Evolutionary conservation across 805 yeast species (phyloP), one percentile per base, ranked within the genome.

Genomic region (Gaillardinia entomophila): DNA sequence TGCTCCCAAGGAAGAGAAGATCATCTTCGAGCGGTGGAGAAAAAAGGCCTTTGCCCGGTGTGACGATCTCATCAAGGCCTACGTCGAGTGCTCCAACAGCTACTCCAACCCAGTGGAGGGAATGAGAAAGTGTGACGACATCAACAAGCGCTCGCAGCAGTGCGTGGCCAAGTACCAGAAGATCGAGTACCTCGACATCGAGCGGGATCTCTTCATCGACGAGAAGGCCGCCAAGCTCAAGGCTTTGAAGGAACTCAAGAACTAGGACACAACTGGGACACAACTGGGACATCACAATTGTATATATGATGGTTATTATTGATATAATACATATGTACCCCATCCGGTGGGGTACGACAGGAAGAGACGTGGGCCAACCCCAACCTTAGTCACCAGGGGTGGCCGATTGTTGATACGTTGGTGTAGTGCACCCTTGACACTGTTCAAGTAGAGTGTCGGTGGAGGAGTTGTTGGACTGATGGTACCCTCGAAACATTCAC

Each of bases 1-100:
- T 15, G 73, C 85, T 0, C 90, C 92, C 11, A 71, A 69, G 41
- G 92, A 84, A 51, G 94, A 84, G 50, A 78, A 77, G 55, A 73
- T 77, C 37, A 78, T 82, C 23, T 75, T 83, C 47, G 77, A 73
- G 43, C 73, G 83, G 46, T 77, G 89, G 79, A 75, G 82, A 53
- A 70, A 63, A 36, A 66, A 67, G 47, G 75, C 90, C 0, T 82
- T 82, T 63, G 68, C 73, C 28, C 54, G 60, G 35, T 84, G 94
- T 52, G 85, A 78, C 45, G 80, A 71, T 13, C 59, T 66, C 29
- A 17, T 19, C n/a, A 34, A 39, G 60, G 75, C 68, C 12, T 82
- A 79, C 48, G 75, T 81, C 3, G 72, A 71, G 27, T 86, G 95
- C 53, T 77, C 87, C 24, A 71, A 75, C 42, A 52, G 62, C 27